These are phyloP conservation scores for Adenanthera pavonina DNA, from an alignment of 306 rosid species.

Conservation along the genomic window DNA sequence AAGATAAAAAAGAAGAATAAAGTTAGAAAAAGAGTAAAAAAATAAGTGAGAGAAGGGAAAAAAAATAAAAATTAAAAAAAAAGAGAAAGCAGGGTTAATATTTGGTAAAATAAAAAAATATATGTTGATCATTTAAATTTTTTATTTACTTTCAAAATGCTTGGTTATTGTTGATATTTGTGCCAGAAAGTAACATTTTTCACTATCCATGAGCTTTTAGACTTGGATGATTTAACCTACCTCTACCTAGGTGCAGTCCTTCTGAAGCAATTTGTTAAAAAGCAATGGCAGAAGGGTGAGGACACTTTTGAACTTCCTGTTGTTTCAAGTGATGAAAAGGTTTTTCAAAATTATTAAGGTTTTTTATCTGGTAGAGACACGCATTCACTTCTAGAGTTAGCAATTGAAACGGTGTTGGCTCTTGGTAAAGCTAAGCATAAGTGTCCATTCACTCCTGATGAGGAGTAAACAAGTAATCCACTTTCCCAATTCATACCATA, in stretches of 20 bases:
- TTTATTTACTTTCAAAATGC: neutral
- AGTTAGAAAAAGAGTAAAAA: too few relatives aligned
- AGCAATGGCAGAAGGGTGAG: conserved; percentile 92
- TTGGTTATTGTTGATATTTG: conserved; percentile 31
- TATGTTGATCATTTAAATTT: too few relatives aligned
- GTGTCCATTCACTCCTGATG: neutral
- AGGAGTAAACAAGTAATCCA: neutral
- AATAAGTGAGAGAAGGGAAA: too few relatives aligned
- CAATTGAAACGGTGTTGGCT: neutral
- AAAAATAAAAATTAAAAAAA: too few relatives aligned
- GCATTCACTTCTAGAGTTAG: conserved; percentile 1
- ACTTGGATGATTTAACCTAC: conserved; percentile 66
- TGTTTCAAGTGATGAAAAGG: conserved; percentile 85
- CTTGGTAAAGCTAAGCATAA: neutral
- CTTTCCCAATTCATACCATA: neutral
- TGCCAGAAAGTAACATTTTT: conserved; percentile 10
- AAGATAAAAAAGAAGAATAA: too few relatives aligned
- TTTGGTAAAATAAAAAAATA: too few relatives aligned
- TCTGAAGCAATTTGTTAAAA: conserved; percentile 87
- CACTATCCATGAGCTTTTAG: conserved; percentile 28
- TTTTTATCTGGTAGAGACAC: conserved; percentile 8
- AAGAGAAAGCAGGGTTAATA: too few relatives aligned
- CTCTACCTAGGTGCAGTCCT: conserved; percentile 96
- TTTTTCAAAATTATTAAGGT: conserved; percentile 20
- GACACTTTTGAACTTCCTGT: conserved; percentile 87